Conservation (phyloP, 2,329 filamentous ascomycete species). For the Ophiostoma perfectum region DNA sequence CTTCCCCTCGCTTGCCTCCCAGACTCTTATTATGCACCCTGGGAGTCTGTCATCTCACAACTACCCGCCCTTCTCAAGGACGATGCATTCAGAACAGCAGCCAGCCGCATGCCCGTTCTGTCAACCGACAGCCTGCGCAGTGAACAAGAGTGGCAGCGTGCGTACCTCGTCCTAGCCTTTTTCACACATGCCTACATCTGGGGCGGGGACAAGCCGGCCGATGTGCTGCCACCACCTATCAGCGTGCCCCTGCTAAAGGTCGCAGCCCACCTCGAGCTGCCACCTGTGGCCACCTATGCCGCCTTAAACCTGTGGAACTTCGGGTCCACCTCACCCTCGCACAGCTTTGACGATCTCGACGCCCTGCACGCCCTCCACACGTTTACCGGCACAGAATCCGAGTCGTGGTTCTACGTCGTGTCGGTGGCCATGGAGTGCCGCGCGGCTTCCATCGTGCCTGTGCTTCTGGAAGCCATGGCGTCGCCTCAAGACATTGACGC, state of each 20-base stretch:
- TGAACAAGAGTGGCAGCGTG: constrained; percentile 72
- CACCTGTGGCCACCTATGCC: constrained; percentile 86
- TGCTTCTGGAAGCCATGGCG: constrained; percentile 68
- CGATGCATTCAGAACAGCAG: constrained; percentile 55
- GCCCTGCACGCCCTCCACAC: constrained; percentile 69
- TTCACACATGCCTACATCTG: constrained; percentile 84
- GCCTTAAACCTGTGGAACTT: constrained; percentile 89
- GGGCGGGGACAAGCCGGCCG: constrained; percentile 69
- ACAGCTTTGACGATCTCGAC: constrained; percentile 53
- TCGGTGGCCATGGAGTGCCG: constrained; percentile 86
- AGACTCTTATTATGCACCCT: constrained; percentile 69
- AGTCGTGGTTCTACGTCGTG: constrained; percentile 90
- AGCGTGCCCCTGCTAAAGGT: constrained; percentile 70
- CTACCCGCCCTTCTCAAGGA: constrained; percentile 62
- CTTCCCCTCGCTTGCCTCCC: constrained; percentile 61
- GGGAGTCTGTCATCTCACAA: constrained; percentile 66
- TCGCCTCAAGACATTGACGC: not conserved
- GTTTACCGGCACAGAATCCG: constrained; percentile 82
- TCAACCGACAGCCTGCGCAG: constrained; percentile 57
- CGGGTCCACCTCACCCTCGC: constrained; percentile 34
- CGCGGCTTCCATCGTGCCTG: constrained; percentile 66
- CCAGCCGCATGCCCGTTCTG: constrained; percentile 64
- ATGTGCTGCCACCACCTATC: constrained; percentile 73
- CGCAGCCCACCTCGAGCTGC: constrained; percentile 69
- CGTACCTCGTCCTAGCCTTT: constrained; percentile 73